Conservation (phyloP, 805 yeast species). For the Kuraishia hungarica region DNA sequence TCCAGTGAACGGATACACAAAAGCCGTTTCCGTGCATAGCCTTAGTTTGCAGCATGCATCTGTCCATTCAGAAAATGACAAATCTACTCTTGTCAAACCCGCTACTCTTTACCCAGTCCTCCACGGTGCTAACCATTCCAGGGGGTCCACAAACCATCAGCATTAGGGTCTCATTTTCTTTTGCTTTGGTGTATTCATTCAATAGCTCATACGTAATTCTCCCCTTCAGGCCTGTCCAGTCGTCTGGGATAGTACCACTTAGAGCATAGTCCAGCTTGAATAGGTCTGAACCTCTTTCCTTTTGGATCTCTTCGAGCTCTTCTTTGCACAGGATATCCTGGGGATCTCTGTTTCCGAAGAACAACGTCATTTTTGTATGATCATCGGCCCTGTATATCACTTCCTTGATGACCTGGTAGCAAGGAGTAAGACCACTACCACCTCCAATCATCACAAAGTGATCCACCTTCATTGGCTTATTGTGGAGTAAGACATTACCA, state of each 20-base stretch:
- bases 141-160: conserved; percentile 45
- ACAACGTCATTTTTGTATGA: conserved; percentile 34
- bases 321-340: conserved; percentile 37
- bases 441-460: conserved; percentile 41
- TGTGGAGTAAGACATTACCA: conserved; percentile 8
- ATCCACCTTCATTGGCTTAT: conserved; percentile 8
- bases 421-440: conserved; percentile 50
- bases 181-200: conserved; percentile 21
- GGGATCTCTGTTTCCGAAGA: conserved; percentile 32
- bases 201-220: conserved; percentile 30
- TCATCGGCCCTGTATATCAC: conserved; percentile 35
- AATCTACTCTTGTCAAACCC: conserved; percentile 10
- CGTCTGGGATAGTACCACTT: conserved; percentile 14
- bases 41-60: neutral
- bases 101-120: conserved; percentile 8
- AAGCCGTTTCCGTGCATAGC: neutral
- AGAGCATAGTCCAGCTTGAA: conserved; percentile 32
- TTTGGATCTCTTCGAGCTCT: conserved; percentile 32
- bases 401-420: conserved; percentile 41
- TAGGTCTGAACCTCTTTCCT: conserved; percentile 26
- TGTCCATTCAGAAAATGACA: conserved; percentile 11
- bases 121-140: conserved; percentile 20
- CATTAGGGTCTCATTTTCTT: conserved; percentile 23
- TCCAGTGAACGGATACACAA: neutral
- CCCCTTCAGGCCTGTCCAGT: conserved; percentile 33